Evolutionary conservation across 192 early-diverging fungal genomes (phyloP).

Genomic region (Coemansia sp.): DNA sequence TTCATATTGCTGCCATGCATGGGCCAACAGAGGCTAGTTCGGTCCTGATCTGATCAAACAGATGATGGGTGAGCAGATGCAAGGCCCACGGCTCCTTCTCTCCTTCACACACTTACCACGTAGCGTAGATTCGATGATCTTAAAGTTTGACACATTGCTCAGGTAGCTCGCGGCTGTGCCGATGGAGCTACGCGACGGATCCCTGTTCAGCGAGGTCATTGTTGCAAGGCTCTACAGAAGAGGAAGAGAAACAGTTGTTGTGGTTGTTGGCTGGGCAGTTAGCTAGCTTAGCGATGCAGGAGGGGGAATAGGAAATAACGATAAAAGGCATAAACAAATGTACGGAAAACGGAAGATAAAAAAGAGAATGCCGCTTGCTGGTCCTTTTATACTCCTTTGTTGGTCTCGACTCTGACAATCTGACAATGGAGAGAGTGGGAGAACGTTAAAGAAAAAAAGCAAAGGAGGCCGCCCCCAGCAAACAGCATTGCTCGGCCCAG

Average conservation of each 20-base stretch:
- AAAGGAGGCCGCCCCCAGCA: too few species aligned
- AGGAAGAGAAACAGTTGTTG: background rate
- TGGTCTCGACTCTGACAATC: too few species aligned
- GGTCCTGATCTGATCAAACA: too few species aligned
- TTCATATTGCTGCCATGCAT: too few species aligned
- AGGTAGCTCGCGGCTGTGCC: conserved; percentile 61
- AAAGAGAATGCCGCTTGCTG: too few species aligned
- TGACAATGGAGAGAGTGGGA: too few species aligned
- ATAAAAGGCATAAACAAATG: background rate
- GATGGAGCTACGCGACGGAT: conserved; percentile 54
- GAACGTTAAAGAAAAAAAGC: too few species aligned
- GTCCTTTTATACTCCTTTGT: too few species aligned
- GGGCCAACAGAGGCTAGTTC: too few species aligned
- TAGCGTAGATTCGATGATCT: conserved; percentile 95
- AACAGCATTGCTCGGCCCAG: too few species aligned
- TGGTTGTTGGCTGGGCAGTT: background rate
- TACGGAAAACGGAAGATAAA: background rate
- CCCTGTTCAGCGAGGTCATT: conserved; percentile 36
- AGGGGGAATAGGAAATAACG: background rate
- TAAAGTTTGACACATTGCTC: conserved; percentile 85
- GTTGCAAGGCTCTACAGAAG: conserved; percentile 36
- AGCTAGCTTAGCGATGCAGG: background rate
- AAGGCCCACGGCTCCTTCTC: too few species aligned
- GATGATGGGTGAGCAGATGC: too few species aligned
- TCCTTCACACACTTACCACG: conserved; percentile 63